Conservation (phyloP, 2,329 filamentous ascomycete species). For the Trichoderma atroviride region DNA sequence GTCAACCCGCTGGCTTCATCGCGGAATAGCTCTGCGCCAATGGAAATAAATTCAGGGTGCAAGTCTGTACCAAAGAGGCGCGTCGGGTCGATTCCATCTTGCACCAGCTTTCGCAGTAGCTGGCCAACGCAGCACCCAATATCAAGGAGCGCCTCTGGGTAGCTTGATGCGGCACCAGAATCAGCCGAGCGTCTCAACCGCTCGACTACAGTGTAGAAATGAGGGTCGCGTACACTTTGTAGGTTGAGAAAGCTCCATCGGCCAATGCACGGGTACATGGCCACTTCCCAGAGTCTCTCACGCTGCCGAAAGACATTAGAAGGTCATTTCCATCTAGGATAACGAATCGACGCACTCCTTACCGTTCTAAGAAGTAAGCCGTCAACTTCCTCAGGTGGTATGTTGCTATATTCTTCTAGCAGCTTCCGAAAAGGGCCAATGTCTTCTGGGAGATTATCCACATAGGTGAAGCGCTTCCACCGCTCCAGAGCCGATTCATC, state of each 20-base stretch:
- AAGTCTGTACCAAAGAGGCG: constrained; percentile 10
- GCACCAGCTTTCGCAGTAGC: not conserved
- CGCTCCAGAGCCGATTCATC: not conserved
- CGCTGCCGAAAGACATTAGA: not conserved
- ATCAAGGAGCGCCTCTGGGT: constrained; percentile 1
- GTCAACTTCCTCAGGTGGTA: not conserved
- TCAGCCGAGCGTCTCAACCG: not conserved
- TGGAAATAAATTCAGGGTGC: not conserved
- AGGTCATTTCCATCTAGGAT: not conserved
- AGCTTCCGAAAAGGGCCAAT: not conserved
- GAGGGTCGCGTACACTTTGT: not conserved
- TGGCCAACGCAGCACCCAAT: constrained; percentile 6
- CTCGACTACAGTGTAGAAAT: not conserved
- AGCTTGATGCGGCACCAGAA: not conserved
- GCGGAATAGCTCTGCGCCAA: constrained; percentile 2
- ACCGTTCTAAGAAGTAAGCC: not conserved
- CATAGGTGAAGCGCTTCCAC: not conserved
- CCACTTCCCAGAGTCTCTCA: constrained; percentile 2
- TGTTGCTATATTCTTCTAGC: constrained; percentile 2
- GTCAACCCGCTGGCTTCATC: not conserved
- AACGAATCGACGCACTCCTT: not conserved
- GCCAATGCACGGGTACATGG: constrained; percentile 12
- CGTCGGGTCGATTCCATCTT: not conserved
- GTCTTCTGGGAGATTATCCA: not conserved
- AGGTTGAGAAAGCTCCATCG: constrained; percentile 17